Base-by-base conservation (phyloP, 176 grass and related monocot genomes). In the Panicum miliaceum region DNA sequence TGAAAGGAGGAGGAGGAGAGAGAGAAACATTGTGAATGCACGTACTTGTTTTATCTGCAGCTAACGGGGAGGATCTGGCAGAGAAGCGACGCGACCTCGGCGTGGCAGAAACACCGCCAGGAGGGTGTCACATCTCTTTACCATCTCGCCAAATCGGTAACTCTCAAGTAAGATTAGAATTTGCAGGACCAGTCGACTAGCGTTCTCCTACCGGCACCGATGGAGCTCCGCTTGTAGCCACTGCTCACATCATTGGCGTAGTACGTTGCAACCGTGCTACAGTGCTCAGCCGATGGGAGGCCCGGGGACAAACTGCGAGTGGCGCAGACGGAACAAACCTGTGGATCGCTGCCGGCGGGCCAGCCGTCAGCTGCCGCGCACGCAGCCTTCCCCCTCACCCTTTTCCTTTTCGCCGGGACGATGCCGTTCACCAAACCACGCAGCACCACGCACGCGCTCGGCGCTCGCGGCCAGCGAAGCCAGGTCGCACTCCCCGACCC, bases 401-500 rank as follows among this genome's bases (percentile, higher is more conserved):
- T 76, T 73, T 56, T 66, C 47, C 66, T 53, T 56, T 56, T 42
- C n/a, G 25, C 26, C 68, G 74, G 73, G 71, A 41, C 73, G 46
- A 27, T 27, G 75, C 15, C n/a, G 59, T 4, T 64, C 82, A 70
- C 83, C 71, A 40, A 64, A 66, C 80, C 41, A 40, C 41, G 34
- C 32, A n/a, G 5, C 27, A 19, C 81, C 75, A 78, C 47, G 67
- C 71, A 60, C 38, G 12, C 68, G 6, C 42, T 52, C 29, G 29
- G 16, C 74, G 13, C 71, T 53, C 58, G 27, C 64, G 26, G 40
- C 38, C 68, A 61, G 75, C 41, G 7, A 42, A 42, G 45, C 76
- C 82, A 75, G 74, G 88, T 89, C 82, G 88, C 88, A 70, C 80
- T 83, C 80, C 42, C 63, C 34, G 64, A 5, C 80, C 42, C 63